phyloP scores from a whole-genome alignment of 352 stramenopile genomes.

The Phytophthora boehmeriae region DNA sequence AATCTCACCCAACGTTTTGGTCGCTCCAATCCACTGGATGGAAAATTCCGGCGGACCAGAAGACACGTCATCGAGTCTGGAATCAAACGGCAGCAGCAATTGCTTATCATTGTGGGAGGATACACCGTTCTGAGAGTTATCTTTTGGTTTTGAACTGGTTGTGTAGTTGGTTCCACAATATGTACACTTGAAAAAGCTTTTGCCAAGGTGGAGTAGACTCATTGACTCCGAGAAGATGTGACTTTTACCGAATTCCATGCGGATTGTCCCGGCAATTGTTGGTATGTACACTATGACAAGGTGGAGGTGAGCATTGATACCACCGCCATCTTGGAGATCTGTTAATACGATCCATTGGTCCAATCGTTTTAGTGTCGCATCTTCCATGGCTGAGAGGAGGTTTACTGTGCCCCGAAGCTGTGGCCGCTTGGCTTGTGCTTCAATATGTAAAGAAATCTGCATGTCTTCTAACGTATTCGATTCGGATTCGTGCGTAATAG shows the following conservation, averaged over 20 bases:
- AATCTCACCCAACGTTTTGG: conserved; percentile 30
- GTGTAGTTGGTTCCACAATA: conserved; percentile 9
- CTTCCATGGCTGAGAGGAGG: conserved; percentile 10
- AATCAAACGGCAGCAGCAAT: conserved; percentile 20
- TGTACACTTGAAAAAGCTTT: conserved; percentile 31
- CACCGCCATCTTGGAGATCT: background rate
- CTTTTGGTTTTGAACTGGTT: background rate
- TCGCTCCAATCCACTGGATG: conserved; percentile 31
- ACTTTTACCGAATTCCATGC: conserved; percentile 21
- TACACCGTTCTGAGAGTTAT: background rate
- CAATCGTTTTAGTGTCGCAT: conserved; percentile 12
- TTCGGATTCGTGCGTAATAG: conserved; percentile 5
- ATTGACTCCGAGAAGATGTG: conserved; percentile 22
- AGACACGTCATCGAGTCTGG: background rate
- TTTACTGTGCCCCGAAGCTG: conserved; percentile 8
- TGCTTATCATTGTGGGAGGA: background rate
- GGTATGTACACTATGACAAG: conserved; percentile 25
- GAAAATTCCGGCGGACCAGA: conserved; percentile 13
- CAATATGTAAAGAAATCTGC: conserved; percentile 13
- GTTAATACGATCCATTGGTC: conserved; percentile 23
- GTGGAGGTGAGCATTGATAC: conserved; percentile 19
- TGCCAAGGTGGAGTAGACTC: conserved; percentile 16
- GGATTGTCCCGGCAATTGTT: conserved; percentile 17
- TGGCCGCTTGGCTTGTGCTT: conserved; percentile 10
- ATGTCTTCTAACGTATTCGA: conserved; percentile 7